Conservation (phyloP, 352 stramenopile genomes). For the Pythium plurisporium region DNA sequence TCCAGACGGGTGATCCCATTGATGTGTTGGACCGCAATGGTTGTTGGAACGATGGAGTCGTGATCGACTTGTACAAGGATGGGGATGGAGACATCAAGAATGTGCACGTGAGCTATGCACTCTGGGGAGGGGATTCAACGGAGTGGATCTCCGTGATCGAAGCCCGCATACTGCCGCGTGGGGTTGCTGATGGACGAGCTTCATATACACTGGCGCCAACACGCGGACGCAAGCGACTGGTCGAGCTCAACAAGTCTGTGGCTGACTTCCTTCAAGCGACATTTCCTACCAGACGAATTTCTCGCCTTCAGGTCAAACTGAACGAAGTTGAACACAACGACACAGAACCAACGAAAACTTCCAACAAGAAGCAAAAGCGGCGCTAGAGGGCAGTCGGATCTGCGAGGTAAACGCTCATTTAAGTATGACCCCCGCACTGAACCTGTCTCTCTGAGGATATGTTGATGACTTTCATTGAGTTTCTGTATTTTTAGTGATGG, state of each 20-base stretch:
- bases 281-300: constrained; percentile 33
- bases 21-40: constrained; percentile 76
- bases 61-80: constrained; percentile 57
- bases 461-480: no score
- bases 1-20: constrained; percentile 51
- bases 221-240: constrained; percentile 30
- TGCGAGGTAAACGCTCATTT: constrained; percentile 3
- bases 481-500: not conserved
- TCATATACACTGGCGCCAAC: constrained; percentile 38
- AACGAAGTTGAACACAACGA: not conserved
- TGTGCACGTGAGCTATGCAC: constrained; percentile 56
- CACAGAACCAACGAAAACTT: not conserved
- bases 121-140: constrained; percentile 47
- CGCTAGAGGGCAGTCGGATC: not conserved
- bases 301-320: not conserved
- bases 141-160: constrained; percentile 74
- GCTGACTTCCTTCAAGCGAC: constrained; percentile 52
- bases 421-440: constrained; percentile 9
- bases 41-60: constrained; percentile 78
- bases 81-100: constrained; percentile 38
- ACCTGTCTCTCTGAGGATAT: no score
- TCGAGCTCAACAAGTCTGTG: constrained; percentile 46
- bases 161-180: constrained; percentile 65
- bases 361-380: constrained; percentile 17
- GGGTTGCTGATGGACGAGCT: constrained; percentile 48